Evolutionary conservation across 2,329 filamentous ascomycete species (phyloP).

Genomic region (Fusarium coicis): DNA sequence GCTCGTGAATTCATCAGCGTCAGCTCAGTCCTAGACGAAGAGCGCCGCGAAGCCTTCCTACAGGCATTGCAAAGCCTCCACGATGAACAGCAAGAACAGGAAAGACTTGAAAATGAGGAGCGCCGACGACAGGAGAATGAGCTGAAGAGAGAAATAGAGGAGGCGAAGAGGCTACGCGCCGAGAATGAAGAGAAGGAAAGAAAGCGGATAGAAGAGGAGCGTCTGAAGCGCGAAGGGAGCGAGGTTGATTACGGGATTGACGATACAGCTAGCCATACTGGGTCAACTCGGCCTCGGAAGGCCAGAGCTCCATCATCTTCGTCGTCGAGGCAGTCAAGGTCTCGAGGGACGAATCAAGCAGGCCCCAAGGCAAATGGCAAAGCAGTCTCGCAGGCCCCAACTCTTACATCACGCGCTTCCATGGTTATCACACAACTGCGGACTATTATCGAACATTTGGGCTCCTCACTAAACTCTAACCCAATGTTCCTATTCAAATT

Average conservation of each 20-base stretch:
- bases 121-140: conserved; percentile 66
- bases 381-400: conserved; percentile 45
- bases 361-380: conserved; percentile 43
- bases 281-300: conserved; percentile 49
- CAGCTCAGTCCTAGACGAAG: conserved; percentile 89
- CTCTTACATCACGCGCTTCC: conserved; percentile 60
- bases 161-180: conserved; percentile 64
- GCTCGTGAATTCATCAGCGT: conserved; percentile 89
- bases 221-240: conserved; percentile 60
- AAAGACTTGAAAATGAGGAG: conserved; percentile 71
- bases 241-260: conserved; percentile 79
- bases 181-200: conserved; percentile 69
- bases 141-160: conserved; percentile 66
- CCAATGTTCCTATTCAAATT: conserved; percentile 69
- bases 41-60: conserved; percentile 87
- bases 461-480: conserved; percentile 63
- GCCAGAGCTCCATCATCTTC: conserved; percentile 47
- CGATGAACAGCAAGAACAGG: conserved; percentile 83
- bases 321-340: conserved; percentile 47
- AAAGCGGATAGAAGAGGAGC: conserved; percentile 65
- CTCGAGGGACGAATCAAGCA: conserved; percentile 32
- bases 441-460: conserved; percentile 62
- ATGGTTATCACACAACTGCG: conserved; percentile 65
- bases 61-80: conserved; percentile 85
- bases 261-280: conserved; percentile 55